Conservation (phyloP, 176 grass and related monocot species). For the Avena insularis region DNA sequence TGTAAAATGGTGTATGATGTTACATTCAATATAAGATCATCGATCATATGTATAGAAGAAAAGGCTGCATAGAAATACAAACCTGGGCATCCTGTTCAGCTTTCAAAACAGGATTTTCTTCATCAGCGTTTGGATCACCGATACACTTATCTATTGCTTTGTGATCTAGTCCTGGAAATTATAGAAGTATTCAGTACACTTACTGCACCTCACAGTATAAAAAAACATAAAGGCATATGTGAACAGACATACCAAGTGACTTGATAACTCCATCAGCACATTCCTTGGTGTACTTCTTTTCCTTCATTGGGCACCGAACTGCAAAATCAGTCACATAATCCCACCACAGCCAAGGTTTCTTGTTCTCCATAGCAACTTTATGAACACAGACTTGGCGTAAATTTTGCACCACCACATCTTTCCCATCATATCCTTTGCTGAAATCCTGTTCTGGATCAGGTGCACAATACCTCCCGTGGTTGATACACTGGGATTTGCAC, state of each 20-base stretch:
- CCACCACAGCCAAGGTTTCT: conserved; percentile 85
- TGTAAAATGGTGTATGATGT: conserved; percentile 18
- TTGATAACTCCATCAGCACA: conserved; percentile 73
- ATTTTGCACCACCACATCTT: conserved; percentile 81
- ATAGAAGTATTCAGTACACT: neutral
- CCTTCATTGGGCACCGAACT: conserved; percentile 87
- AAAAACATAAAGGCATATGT: neutral
- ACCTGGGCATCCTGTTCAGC: conserved; percentile 85
- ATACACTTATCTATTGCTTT: conserved; percentile 74
- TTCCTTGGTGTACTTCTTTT: conserved; percentile 76
- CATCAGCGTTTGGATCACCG: conserved; percentile 70
- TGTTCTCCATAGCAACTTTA: conserved; percentile 63
- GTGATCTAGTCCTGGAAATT: conserved; percentile 58
- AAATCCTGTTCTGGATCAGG: conserved; percentile 84
- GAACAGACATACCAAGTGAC: conserved; percentile 64
- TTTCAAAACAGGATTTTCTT: conserved; percentile 76
- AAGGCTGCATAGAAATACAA: neutral
- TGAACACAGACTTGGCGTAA: conserved; percentile 67
- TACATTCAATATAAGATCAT: conserved; percentile 28
- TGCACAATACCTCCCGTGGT: conserved; percentile 78
- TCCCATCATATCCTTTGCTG: conserved; percentile 84
- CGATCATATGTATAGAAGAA: conserved; percentile 4
- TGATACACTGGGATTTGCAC: conserved; percentile 87
- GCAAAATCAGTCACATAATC: conserved; percentile 78
- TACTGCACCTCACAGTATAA: neutral